phyloP scores from a whole-genome alignment of 1,284 basidiomycete species.

The Rhodotorula sp. region DNA sequence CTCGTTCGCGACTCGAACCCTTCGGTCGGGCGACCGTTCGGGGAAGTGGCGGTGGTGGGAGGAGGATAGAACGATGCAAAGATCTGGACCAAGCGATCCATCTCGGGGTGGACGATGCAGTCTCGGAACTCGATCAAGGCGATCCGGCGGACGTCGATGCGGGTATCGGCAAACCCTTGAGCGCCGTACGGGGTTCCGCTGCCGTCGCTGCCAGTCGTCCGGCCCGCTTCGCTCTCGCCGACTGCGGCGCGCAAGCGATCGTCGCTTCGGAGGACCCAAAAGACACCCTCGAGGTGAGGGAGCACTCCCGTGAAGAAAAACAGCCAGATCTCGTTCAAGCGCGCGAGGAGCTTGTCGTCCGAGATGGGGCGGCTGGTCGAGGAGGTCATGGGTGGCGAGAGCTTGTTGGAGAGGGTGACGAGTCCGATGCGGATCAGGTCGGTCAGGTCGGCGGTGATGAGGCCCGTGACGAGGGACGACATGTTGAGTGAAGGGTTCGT shows the following conservation, averaged over 20 bases:
- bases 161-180: constrained; percentile 23
- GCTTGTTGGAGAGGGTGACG: constrained; percentile 84
- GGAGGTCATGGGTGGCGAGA: constrained; percentile 48
- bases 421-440: constrained; percentile 85
- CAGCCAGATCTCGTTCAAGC: constrained; percentile 80
- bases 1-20: not conserved
- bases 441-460: constrained; percentile 73
- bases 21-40: not conserved
- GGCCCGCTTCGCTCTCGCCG: constrained; percentile 42
- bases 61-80: constrained; percentile 17
- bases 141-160: constrained; percentile 75
- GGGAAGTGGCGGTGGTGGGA: not conserved
- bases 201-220: constrained; percentile 6
- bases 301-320: constrained; percentile 94
- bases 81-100: constrained; percentile 12
- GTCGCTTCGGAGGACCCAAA: constrained; percentile 53
- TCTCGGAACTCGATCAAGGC: constrained; percentile 79
- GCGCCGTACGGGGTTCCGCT: constrained; percentile 26
- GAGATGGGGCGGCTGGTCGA: not conserved
- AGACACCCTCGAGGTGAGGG: constrained; percentile 73
- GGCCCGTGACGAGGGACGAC: constrained; percentile 49
- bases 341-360: constrained; percentile 17
- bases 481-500: constrained; percentile 21
- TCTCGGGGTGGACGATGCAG: constrained; percentile 44
- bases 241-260: constrained; percentile 38